These are phyloP conservation scores for Stellera chamaejasme DNA, from an alignment of 345 rosid species.

Conservation along the genomic window DNA sequence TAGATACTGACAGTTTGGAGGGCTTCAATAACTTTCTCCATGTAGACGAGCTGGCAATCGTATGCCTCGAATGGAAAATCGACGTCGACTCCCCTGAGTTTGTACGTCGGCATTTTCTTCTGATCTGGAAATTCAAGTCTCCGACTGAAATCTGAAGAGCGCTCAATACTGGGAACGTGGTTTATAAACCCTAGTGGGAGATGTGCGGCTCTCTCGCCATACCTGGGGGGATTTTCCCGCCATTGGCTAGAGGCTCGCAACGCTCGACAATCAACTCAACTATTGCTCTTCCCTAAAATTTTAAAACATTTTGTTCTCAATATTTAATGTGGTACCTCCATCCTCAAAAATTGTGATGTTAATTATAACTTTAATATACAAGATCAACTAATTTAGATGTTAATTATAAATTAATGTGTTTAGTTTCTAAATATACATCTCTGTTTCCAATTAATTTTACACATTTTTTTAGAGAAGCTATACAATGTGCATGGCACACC, in stretches of 20 bases:
- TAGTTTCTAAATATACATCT: no score
- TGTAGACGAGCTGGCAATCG: slow-evolving; percentile 81
- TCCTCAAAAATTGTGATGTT: no score
- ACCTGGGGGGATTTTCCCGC: slow-evolving; percentile 25
- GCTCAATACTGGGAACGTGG: not conserved
- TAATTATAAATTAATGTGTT: no score
- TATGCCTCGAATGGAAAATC: slow-evolving; percentile 94
- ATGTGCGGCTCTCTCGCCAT: not conserved
- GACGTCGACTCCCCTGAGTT: slow-evolving; percentile 74
- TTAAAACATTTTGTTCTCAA: no score
- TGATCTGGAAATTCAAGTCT: not conserved
- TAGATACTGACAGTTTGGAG: slow-evolving; percentile 61
- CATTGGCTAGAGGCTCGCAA: slow-evolving; percentile 8
- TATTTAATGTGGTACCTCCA: no score
- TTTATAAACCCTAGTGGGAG: slow-evolving; percentile 23
- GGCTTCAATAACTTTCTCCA: slow-evolving; percentile 86
- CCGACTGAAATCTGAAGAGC: slow-evolving; percentile 1
- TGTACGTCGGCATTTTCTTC: slow-evolving; percentile 62
- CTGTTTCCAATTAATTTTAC: no score
- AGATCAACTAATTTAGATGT: no score
- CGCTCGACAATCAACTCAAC: no score
- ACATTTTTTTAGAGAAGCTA: no score
- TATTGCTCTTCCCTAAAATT: no score
- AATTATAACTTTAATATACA: no score
- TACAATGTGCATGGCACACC: no score